Conservation (phyloP, 371 early-diverging fungal species). For the Dichotomocladium elegans region DNA sequence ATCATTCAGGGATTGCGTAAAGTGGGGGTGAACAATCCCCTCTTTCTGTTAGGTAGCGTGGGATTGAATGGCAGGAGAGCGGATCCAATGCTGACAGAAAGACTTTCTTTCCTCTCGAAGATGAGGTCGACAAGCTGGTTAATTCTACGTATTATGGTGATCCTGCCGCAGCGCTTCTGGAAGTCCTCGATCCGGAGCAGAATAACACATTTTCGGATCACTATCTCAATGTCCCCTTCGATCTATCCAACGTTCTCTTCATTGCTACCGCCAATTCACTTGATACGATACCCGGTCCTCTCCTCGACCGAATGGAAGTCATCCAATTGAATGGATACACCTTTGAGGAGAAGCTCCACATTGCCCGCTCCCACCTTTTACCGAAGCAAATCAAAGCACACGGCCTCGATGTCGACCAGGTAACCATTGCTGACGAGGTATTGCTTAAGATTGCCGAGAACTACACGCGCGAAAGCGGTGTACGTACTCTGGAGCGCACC, state of each 20-base stretch:
- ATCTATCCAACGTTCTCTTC: slow-evolving; percentile 81
- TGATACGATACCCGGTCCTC: slow-evolving; percentile 76
- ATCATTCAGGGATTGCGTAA: slow-evolving; percentile 74
- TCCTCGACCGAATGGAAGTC: slow-evolving; percentile 87
- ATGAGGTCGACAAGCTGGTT: slow-evolving; percentile 86
- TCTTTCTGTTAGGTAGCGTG: slow-evolving; percentile 52
- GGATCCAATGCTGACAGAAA: not conserved
- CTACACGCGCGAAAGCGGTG: slow-evolving; percentile 89
- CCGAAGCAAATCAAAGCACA: slow-evolving; percentile 75
- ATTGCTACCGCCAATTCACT: slow-evolving; percentile 85
- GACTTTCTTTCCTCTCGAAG: no score
- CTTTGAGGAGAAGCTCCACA: slow-evolving; percentile 72
- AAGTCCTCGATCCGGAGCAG: slow-evolving; percentile 80
- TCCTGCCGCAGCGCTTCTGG: slow-evolving; percentile 81
- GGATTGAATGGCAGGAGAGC: not conserved
- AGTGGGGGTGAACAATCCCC: slow-evolving; percentile 79
- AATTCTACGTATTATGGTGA: slow-evolving; percentile 66
- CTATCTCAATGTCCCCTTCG: slow-evolving; percentile 80
- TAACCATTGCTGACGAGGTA: slow-evolving; percentile 54
- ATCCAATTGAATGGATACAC: slow-evolving; percentile 84
- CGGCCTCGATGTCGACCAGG: slow-evolving; percentile 51
- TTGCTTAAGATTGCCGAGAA: slow-evolving; percentile 62
- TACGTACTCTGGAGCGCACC: slow-evolving; percentile 73
- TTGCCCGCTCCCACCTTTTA: slow-evolving; percentile 49
- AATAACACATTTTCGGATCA: slow-evolving; percentile 79